Percentiles rank a stretch among this genome's conserved stretches.
phyloP scores from a whole-genome alignment of 345 rosid species.

The Rhodamnia rubescens region DNA sequence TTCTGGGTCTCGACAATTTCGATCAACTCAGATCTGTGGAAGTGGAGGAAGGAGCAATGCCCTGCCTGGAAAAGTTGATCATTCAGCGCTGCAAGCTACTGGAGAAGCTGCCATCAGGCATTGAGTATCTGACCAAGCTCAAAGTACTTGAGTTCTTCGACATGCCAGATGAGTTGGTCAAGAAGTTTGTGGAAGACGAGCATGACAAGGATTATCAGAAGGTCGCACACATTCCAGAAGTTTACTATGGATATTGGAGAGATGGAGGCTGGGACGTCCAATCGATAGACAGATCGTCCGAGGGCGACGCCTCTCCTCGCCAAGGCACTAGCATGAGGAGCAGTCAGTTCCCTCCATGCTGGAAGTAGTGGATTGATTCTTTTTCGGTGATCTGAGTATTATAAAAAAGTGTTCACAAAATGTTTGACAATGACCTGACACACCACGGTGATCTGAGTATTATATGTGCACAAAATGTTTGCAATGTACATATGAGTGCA shows the following conservation, averaged over 20 bases:
- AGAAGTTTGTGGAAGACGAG: slow-evolving; percentile 1
- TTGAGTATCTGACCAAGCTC: slow-evolving; percentile 15
- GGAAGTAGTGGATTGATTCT: slow-evolving; percentile 2
- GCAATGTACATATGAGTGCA: neutral
- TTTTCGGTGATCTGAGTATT: neutral
- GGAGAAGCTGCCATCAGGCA: slow-evolving; percentile 14
- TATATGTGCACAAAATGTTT: no score
- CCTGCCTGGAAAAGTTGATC: slow-evolving; percentile 16
- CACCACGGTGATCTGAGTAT: no score
- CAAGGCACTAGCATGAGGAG: slow-evolving; percentile 3
- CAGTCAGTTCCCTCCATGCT: slow-evolving; percentile 9
- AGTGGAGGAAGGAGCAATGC: slow-evolving; percentile 19
- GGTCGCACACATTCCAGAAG: slow-evolving; percentile 18
- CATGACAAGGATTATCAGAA: slow-evolving; percentile 9
- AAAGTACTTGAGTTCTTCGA: slow-evolving; percentile 22
- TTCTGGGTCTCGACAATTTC: slow-evolving; percentile 17
- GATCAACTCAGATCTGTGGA: slow-evolving; percentile 10
- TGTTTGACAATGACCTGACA: no score
- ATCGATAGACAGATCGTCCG: neutral
- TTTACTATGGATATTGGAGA: slow-evolving; percentile 18
- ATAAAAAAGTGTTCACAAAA: neutral
- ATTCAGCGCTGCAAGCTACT: slow-evolving; percentile 18
- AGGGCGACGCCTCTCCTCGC: neutral
- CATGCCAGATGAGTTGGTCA: slow-evolving; percentile 22
- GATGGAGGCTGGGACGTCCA: slow-evolving; percentile 23